Conservation (phyloP, 257 asterid genomes). For the Nicotiana benthamiana region DNA sequence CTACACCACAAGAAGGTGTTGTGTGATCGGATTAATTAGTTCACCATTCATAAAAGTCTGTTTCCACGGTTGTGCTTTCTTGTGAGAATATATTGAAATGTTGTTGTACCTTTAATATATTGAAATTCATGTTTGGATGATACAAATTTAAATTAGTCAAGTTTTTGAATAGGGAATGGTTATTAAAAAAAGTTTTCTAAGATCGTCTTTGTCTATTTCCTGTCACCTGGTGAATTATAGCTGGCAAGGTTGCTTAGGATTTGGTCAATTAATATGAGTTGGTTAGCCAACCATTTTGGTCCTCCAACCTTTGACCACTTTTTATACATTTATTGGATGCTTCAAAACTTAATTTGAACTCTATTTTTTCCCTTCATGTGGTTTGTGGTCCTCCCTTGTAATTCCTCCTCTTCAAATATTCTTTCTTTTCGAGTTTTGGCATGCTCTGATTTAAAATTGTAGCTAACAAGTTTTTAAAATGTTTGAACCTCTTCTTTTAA, state of each 20-base stretch:
- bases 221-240: not conserved
- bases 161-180: not conserved
- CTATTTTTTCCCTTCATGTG: not conserved
- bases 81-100: too few species aligned
- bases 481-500: not conserved
- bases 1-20: not conserved
- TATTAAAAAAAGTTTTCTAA: not conserved
- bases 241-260: conserved; percentile 6
- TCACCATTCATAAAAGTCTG: too few species aligned
- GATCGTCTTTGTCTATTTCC: not conserved
- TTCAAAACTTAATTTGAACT: not conserved
- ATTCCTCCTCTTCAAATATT: not conserved
- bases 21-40: not conserved
- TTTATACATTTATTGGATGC: not conserved
- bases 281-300: conserved; percentile 5
- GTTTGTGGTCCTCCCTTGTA: not conserved
- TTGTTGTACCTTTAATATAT: too few species aligned
- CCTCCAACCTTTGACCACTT: not conserved
- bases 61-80: too few species aligned
- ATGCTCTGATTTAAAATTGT: not conserved
- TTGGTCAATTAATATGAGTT: conserved; percentile 2
- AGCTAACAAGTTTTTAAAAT: not conserved
- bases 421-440: not conserved
- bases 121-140: too few species aligned
- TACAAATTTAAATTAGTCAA: not conserved